Evolutionary conservation across 108 stramenopile species (phyloP), one percentile per base, ranked within the genome.

Genomic region (Cyclotella sp.): DNA sequence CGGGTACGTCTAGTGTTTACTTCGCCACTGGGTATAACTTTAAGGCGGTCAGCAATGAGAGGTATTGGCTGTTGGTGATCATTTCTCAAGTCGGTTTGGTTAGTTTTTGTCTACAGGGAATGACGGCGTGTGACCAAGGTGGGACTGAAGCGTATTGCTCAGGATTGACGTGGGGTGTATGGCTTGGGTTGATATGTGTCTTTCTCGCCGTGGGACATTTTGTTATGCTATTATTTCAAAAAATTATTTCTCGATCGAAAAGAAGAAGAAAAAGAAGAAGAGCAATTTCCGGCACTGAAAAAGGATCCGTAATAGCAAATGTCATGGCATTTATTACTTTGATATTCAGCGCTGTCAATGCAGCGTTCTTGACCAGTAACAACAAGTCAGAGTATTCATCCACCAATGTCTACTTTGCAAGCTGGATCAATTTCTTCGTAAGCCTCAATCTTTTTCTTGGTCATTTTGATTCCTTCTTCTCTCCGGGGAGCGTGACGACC

Each of bases 401-500:
- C 22, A 26, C 21, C 19, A 64, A 64, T 45, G 44, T 46, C 42
- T 64, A 46, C 63, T 64, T 64, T 28, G 9, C 63, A 43, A 34
- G 63, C 24, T 64, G 63, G 63, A 45, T 64, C 18, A 26, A 19
- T 45, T 64, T 64, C 43, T 64, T 64, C 63, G 5, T 45, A 9
- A 45, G 63, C 44, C 41, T 64, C 15, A 45, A 64, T 26, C 44
- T 44, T 21, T 26, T 21, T 14, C 43, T 64, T 16, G 9, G 63
- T 3, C 44, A 64, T 45, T 9, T 43, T 24, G 63, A 64, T 27
- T 41, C 63, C 18, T 22, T 3, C 3, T 14, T 64, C 24, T 43
- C 44, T 64, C 63, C 63, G 9, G 63, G 63, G 11, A 45, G 12
- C 1, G 43, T 45, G 19, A 26, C 43, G 44, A 45, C 1, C 9